Base-by-base conservation (phyloP, 2,329 filamentous ascomycete genomes). In the Macrophomina tecta region DNA sequence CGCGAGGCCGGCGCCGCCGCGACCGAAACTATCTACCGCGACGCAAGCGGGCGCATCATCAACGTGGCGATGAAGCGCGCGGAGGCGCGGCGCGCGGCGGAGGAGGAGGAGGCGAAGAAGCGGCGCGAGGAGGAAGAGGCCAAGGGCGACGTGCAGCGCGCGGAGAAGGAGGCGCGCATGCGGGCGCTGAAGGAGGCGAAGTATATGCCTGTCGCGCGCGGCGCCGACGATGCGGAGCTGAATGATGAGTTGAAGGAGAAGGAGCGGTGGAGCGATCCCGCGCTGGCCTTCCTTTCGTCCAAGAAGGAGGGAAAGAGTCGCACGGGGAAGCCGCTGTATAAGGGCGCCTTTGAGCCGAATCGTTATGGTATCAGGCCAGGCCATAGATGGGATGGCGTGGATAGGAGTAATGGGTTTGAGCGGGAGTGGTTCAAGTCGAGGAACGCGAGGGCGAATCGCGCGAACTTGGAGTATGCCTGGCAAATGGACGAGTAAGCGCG, bases 311-410 rank as follows among this genome's bases (percentile, higher is more conserved):
- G 77, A 70, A 81, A 79, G 71, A 81, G 78, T 73, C 76, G 76
- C 49, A 83, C 82, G 7, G 85, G 84, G 18, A 88, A 86, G 70
- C 92, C 90, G 4, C 77, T 91, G 4, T 99, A 98, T 77, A 82
- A 88, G 68, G 95, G 94, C 0, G 86, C 90, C 0, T 91, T 91
- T 66, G 86, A 91, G 74, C 95, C 95, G 52, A 99, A 99, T 83
- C 86, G 95, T 23, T 98, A 98, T 81, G 92, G 92, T 1, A 98
- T 99, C 69, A 85, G 90, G 68, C 95, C 95, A 0, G 96, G 95
- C 0, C 93, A 97, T 81, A 85, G 92, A 70, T 99, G 95, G 95
- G 95, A 99, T 83, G 95, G 96, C 5, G 95, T 99, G 18, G 95
- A 99, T 82, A 85, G 95, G 70, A 86, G 92, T 23, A 99, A 93